These are phyloP conservation scores for Metschnikowia kunwiensis DNA, from an alignment of 805 yeast species.

Conservation along the genomic window DNA sequence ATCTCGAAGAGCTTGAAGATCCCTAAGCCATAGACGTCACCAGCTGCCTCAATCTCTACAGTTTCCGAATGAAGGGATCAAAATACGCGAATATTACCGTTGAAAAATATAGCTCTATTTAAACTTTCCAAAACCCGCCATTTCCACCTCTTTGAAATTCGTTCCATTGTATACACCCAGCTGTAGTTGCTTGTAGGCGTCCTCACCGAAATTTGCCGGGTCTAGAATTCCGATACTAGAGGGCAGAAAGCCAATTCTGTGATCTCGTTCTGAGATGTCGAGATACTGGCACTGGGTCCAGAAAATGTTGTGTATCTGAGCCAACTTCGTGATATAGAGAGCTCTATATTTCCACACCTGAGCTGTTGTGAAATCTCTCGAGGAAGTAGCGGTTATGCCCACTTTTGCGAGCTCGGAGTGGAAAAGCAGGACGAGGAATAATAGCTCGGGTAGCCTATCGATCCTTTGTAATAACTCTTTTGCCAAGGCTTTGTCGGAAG, in stretches of 20 bases:
- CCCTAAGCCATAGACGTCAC: constrained; percentile 73
- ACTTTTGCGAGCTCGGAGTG: constrained; percentile 29
- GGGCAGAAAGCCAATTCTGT: constrained; percentile 25
- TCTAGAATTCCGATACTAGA: constrained; percentile 36
- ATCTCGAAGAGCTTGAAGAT: constrained; percentile 86
- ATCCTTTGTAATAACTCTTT: constrained; percentile 24
- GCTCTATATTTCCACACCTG: constrained; percentile 19
- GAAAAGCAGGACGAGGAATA: constrained; percentile 30
- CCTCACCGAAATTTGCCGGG: constrained; percentile 33
- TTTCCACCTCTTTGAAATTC: constrained; percentile 24
- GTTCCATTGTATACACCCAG: constrained; percentile 25
- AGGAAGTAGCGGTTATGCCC: constrained; percentile 23
- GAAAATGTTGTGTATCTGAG: constrained; percentile 30
- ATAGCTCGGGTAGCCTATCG: constrained; percentile 26
- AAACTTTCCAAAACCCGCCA: constrained; percentile 8
- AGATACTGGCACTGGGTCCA: constrained; percentile 35
- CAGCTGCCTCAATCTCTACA: too few species aligned
- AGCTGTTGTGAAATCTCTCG: constrained; percentile 9
- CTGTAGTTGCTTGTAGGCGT: constrained; percentile 26
- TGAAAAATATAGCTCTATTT: too few species aligned
- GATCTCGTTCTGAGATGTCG: constrained; percentile 31
- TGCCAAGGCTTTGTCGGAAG: constrained; percentile 24
- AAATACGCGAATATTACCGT: too few species aligned
- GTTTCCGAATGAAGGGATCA: too few species aligned
- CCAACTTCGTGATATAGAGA: constrained; percentile 24